phyloP scores from a whole-genome alignment of 2,329 filamentous ascomycete species.

The Paracoccidioides lutzii region DNA sequence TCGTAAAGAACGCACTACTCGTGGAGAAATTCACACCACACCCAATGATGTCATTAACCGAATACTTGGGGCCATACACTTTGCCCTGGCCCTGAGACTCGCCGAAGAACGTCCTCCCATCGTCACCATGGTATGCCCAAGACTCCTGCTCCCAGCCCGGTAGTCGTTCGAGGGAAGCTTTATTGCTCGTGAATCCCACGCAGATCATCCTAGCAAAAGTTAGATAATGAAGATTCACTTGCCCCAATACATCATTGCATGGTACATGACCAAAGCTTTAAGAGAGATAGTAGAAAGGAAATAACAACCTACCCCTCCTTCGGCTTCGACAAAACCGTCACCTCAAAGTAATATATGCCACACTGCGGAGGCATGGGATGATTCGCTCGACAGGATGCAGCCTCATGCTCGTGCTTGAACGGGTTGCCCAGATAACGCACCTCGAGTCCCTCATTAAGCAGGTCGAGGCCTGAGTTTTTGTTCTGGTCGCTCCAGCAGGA shows the following conservation, averaged over 20 bases:
- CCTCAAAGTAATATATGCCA: conserved; percentile 90
- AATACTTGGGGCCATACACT: conserved; percentile 48
- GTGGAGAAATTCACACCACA: conserved; percentile 54
- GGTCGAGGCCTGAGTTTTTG: conserved; percentile 59
- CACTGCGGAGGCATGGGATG: conserved; percentile 77
- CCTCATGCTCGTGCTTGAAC: conserved; percentile 57
- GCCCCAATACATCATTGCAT: neutral
- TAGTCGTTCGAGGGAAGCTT: conserved; percentile 47
- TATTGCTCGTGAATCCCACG: conserved; percentile 48
- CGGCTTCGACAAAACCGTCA: conserved; percentile 51
- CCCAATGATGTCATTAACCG: conserved; percentile 47
- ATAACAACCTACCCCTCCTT: conserved; percentile 48
- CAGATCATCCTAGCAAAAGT: conserved; percentile 29
- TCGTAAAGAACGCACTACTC: conserved; percentile 51
- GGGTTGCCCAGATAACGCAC: conserved; percentile 48
- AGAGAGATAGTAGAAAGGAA: neutral
- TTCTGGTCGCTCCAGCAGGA: conserved; percentile 71
- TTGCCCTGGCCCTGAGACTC: conserved; percentile 42
- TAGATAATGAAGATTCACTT: conserved; percentile 19
- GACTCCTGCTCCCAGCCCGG: conserved; percentile 55
- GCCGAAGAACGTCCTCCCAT: conserved; percentile 50
- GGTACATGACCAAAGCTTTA: neutral
- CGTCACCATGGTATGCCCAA: conserved; percentile 55
- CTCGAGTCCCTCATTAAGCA: conserved; percentile 60
- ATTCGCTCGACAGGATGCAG: conserved; percentile 69